These are phyloP conservation scores for Xylariaceae sp. DNA, from an alignment of 2,329 filamentous ascomycete species.

Conservation along the genomic window DNA sequence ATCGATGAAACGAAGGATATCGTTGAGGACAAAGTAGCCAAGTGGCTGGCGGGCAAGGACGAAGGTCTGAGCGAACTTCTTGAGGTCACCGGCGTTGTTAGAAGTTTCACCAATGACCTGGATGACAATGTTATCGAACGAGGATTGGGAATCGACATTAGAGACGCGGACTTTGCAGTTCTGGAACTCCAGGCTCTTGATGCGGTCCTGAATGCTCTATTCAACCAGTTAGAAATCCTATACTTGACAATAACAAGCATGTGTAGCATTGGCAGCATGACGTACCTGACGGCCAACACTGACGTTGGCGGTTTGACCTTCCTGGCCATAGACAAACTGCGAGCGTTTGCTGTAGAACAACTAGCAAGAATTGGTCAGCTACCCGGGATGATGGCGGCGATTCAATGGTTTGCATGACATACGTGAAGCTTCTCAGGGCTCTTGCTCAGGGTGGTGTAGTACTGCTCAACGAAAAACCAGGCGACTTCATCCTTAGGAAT, in stretches of 20 bases:
- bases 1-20: constrained; percentile 90
- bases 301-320: constrained; percentile 83
- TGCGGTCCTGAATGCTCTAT: constrained; percentile 88
- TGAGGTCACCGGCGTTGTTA: constrained; percentile 84
- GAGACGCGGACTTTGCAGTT: constrained; percentile 97
- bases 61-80: constrained; percentile 97
- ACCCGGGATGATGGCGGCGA: not conserved
- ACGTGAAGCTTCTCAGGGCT: constrained; percentile 87
- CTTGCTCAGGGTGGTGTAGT: constrained; percentile 96
- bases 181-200: constrained; percentile 88
- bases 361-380: constrained; percentile 34
- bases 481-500: constrained; percentile 87
- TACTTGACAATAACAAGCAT: not conserved
- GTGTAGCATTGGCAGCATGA: constrained; percentile 16
- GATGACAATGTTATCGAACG: constrained; percentile 89
- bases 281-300: constrained; percentile 81
- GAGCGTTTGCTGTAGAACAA: constrained; percentile 96
- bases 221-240: constrained; percentile 2
- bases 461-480: constrained; percentile 99
- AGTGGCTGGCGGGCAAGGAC: constrained; percentile 93
- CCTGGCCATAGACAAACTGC: constrained; percentile 86
- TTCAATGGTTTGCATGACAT: constrained; percentile 28
- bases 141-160: constrained; percentile 95
- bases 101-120: constrained; percentile 98
- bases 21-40: constrained; percentile 97